Percentiles rank a stretch among this genome's conserved stretches.
Conservation (phyloP, 2,329 filamentous ascomycete species). For the Alternaria gaisen region DNA sequence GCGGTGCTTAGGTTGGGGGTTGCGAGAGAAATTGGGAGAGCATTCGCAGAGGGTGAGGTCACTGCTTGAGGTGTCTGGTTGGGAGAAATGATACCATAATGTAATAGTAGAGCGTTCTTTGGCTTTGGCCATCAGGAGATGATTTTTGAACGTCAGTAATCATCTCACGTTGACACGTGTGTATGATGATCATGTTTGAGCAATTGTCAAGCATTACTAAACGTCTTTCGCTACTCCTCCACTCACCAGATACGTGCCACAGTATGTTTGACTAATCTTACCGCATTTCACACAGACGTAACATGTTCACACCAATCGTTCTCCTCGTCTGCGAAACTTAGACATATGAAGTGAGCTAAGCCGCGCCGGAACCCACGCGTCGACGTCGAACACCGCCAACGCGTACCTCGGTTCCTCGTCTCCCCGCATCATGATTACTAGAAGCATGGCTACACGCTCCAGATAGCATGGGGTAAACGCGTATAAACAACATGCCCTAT, state of each 20-base stretch:
- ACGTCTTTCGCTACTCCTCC: neutral
- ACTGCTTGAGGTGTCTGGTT: neutral
- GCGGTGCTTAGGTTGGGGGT: conserved; percentile 75
- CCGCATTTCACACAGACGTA: neutral
- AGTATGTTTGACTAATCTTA: neutral
- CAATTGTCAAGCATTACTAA: neutral
- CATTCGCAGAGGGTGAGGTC: conserved; percentile 74
- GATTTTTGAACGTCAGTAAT: neutral
- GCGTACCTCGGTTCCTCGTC: conserved; percentile 16
- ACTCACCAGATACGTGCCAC: neutral
- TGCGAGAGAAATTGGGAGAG: conserved; percentile 74
- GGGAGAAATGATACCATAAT: conserved; percentile 5
- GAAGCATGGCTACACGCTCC: neutral
- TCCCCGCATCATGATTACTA: conserved; percentile 14
- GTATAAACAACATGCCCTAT: neutral
- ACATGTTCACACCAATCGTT: no score
- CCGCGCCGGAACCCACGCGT: neutral
- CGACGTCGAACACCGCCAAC: neutral
- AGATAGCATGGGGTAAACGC: neutral
- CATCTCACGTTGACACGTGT: neutral
- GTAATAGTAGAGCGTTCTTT: neutral
- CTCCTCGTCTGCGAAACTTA: neutral
- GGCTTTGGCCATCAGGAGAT: neutral
- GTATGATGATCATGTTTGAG: neutral
- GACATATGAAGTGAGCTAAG: neutral